Evolutionary conservation across 2,329 filamentous ascomycete genomes (phyloP), one percentile per base, ranked within the genome.

Genomic region (Colletotrichum lindemuthianum): DNA sequence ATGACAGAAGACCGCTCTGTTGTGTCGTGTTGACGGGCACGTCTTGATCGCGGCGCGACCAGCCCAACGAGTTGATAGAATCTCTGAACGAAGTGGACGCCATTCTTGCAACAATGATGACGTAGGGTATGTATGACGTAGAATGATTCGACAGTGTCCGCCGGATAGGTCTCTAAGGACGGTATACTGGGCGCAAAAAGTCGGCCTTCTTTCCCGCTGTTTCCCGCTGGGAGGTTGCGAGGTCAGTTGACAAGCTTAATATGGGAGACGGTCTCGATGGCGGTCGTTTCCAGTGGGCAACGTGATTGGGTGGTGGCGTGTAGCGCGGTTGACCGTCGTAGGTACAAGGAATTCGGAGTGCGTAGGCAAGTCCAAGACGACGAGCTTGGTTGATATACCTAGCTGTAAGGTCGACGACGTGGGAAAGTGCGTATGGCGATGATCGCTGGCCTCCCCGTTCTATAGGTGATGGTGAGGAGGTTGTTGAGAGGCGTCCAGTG

Each of bases 21-120:
- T 89, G 86, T 68, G 82, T 83, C 51, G 90, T 96, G 78, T 87
- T 91, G 72, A 91, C 89, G 69, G 93, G 89, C 59, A 91, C 82
- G 73, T 96, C 92, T 69, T 87, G 78, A 63, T 93, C 90, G 73
- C 95, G 88, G 71, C 95, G 91, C 73, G 92, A 92, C 96, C 96
- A 98, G 67, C 96, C 96, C 73, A 98, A 81, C 65, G 93, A 96
- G 83, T 92, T 96, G 84, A 98, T 93, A 24, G 92, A 96, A 79
- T 97, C 93, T 76, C 94, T 89, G 78, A 99, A 98, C 50, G 92
- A 92, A 70, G 89, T 84, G 70, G 93, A 95, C 67, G 94, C 91
- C 94, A 97, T 97, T 68, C 66, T 77, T 64, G 58, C 24, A 44
- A 16, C 33, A 15, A 43, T 32, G 32, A 60, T 55, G 63, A 63